phyloP scores from a whole-genome alignment of 2,329 filamentous ascomycete species.

The Sporothrix variecibatus region DNA sequence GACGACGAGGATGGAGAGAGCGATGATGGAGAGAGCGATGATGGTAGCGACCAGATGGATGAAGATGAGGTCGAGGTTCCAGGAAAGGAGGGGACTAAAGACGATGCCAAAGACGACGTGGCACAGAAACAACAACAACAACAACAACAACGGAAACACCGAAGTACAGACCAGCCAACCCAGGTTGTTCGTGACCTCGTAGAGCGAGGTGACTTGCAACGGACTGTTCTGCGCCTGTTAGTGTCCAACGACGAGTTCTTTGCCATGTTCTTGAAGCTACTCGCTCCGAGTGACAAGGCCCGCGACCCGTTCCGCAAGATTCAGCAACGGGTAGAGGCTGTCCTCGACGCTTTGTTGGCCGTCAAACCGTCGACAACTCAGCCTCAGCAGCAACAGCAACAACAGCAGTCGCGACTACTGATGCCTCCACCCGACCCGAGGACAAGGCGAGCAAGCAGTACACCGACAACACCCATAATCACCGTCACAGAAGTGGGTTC shows the following conservation, averaged over 20 bases:
- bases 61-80: neutral
- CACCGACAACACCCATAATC: neutral
- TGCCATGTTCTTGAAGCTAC: conserved; percentile 51
- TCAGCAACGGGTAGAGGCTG: conserved; percentile 49
- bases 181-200: conserved; percentile 36
- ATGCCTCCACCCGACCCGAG: neutral
- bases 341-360: conserved; percentile 48
- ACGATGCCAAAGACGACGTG: neutral
- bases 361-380: conserved; percentile 35
- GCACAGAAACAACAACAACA: neutral
- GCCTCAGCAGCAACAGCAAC: conserved; percentile 48
- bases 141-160: neutral
- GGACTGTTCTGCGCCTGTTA: conserved; percentile 56
- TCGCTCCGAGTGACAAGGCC: conserved; percentile 47
- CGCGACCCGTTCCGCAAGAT: conserved; percentile 53
- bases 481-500: neutral
- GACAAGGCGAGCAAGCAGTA: neutral
- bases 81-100: neutral
- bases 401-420: neutral
- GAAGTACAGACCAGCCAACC: neutral
- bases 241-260: conserved; percentile 58
- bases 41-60: neutral
- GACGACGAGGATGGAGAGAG: neutral
- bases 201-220: conserved; percentile 50
- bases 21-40: neutral